phyloP scores from a whole-genome alignment of 1,284 basidiomycete genomes.

The Leccinum pachyderme region DNA sequence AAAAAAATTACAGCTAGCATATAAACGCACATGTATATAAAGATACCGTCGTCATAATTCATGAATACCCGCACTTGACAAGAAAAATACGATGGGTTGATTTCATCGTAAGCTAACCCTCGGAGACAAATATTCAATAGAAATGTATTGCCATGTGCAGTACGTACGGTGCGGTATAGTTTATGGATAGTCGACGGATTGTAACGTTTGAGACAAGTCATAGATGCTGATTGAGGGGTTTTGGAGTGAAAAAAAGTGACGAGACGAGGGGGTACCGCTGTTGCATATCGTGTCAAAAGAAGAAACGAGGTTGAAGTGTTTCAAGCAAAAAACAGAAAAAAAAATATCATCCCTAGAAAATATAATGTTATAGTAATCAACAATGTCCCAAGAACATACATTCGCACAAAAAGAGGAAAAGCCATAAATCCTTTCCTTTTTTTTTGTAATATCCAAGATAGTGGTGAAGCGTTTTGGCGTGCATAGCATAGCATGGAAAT shows the following conservation, averaged over 20 bases:
- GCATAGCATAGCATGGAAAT: background rate
- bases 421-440: conserved; percentile 9
- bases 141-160: conserved; percentile 31
- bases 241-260: conserved; percentile 10
- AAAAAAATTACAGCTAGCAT: conserved; percentile 9
- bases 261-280: background rate
- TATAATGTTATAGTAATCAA: conserved; percentile 37
- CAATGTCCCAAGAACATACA: conserved; percentile 37
- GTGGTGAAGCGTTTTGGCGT: background rate
- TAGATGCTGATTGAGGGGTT: conserved; percentile 21
- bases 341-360: conserved; percentile 30
- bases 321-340: conserved; percentile 20
- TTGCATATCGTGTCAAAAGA: conserved; percentile 7
- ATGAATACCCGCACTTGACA: conserved; percentile 5
- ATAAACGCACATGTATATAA: conserved; percentile 8
- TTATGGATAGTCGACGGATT: conserved; percentile 15
- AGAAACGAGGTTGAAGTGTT: conserved; percentile 8
- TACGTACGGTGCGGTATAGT: conserved; percentile 28
- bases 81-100: conserved; percentile 11
- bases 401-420: conserved; percentile 15
- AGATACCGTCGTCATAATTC: background rate
- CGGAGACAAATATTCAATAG: conserved; percentile 22
- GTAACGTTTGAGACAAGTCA: conserved; percentile 17
- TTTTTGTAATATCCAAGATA: conserved; percentile 24
- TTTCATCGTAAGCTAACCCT: conserved; percentile 5